These are phyloP conservation scores for Aspergillus candidus DNA, from an alignment of 2,329 filamentous ascomycete species.

Conservation along the genomic window DNA sequence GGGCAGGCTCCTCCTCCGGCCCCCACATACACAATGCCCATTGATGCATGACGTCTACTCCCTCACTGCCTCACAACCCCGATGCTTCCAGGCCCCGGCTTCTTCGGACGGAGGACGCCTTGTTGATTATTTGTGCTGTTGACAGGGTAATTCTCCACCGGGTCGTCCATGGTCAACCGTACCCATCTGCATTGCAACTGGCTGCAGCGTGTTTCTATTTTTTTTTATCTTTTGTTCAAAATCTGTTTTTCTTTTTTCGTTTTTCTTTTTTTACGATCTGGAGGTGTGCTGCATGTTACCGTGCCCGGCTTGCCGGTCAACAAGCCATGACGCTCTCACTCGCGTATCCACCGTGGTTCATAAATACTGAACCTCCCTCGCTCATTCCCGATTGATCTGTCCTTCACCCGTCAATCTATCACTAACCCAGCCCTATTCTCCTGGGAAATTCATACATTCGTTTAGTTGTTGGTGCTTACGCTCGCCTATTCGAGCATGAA, in stretches of 20 bases:
- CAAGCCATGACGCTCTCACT: constrained; percentile 9
- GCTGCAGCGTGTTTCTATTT: background rate
- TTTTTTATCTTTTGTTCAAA: too few relatives aligned
- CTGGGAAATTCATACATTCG: constrained; percentile 9
- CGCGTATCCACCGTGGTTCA: constrained; percentile 14
- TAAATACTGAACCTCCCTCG: constrained; percentile 14
- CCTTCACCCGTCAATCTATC: background rate
- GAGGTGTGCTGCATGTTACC: constrained; percentile 7
- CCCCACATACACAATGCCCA: constrained; percentile 2
- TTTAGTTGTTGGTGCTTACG: constrained; percentile 3
- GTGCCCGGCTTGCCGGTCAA: constrained; percentile 5
- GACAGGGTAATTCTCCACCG: constrained; percentile 9
- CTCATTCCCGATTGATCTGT: background rate
- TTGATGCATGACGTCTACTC: constrained; percentile 16
- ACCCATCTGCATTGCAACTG: constrained; percentile 9
- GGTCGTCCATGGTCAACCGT: constrained; percentile 12
- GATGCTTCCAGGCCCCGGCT: constrained; percentile 11
- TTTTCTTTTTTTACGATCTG: constrained; percentile 15
- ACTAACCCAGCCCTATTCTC: constrained; percentile 4
- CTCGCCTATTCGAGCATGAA: constrained; percentile 29
- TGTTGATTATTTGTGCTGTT: constrained; percentile 8
- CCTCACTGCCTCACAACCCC: constrained; percentile 7
- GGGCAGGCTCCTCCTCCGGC: constrained; percentile 3
- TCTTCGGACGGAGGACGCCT: constrained; percentile 10
- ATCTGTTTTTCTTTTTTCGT: background rate